These are phyloP conservation scores for Eucalyptus cloeziana DNA, from an alignment of 345 rosid species.

Conservation along the genomic window DNA sequence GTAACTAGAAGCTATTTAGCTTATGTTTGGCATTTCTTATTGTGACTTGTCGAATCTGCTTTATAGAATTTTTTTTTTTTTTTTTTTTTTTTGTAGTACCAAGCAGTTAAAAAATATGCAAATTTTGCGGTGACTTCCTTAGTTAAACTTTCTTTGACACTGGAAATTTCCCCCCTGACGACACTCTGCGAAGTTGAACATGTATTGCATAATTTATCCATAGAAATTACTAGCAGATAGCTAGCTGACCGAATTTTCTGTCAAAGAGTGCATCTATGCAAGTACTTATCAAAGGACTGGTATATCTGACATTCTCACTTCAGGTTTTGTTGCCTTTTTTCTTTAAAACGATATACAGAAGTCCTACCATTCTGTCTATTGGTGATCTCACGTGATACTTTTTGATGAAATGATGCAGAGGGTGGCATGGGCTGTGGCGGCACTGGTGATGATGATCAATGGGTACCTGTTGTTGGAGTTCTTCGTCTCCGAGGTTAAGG, in stretches of 20 bases:
- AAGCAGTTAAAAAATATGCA: not conserved
- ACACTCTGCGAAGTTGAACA: not conserved
- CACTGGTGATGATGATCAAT: conserved; percentile 67
- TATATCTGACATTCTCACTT: not conserved
- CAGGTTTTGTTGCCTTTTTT: not conserved
- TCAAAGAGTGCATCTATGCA: not conserved
- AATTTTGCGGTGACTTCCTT: not conserved
- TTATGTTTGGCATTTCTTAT: not conserved
- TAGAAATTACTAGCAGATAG: not conserved
- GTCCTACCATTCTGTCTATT: not conserved
- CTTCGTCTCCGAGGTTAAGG: conserved; percentile 65
- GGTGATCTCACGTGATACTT: not conserved
- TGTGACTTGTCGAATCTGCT: not conserved
- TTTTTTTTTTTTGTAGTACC: not conserved
- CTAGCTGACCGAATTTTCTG: not conserved
- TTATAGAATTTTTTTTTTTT: not conserved
- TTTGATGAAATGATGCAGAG: conserved; percentile 28
- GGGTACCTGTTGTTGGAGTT: conserved; percentile 79
- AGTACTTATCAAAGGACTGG: not conserved
- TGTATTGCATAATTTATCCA: not conserved
- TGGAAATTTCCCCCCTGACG: not conserved
- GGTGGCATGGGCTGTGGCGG: conserved; percentile 81
- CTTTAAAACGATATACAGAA: not conserved
- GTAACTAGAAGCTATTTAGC: not conserved
- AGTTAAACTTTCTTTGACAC: not conserved